A percentile compares a stretch with the other conserved stretches of the same genome.
Conservation (phyloP, 2,329 filamentous ascomycete species). For the Xylariaceae sp. region DNA sequence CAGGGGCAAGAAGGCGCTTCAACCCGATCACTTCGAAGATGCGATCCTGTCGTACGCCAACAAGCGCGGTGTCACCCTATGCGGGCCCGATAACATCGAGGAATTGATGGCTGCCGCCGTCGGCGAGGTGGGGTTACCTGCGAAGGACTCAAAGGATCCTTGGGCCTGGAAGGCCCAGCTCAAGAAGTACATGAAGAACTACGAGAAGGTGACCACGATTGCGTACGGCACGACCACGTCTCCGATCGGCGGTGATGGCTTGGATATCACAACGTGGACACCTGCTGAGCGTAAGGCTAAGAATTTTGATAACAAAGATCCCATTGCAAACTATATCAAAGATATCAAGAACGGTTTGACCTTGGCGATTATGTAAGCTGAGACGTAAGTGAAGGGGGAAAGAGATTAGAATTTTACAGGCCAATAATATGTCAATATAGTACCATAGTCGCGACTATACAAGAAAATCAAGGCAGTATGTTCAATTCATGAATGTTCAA, state of each 20-base stretch:
- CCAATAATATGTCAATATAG: too few relatives aligned
- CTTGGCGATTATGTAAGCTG: conserved; percentile 26
- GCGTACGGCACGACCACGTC: background rate
- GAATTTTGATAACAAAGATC: conserved; percentile 45
- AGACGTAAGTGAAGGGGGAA: background rate
- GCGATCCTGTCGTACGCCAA: conserved; percentile 45
- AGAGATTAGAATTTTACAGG: too few relatives aligned
- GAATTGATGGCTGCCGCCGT: conserved; percentile 31
- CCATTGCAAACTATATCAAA: conserved; percentile 41
- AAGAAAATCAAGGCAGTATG: too few relatives aligned
- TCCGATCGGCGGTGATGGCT: conserved; percentile 46
- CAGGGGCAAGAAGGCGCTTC: conserved; percentile 27
- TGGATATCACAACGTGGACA: conserved; percentile 46
- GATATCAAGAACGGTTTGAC: conserved; percentile 47
- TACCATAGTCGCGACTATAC: too few relatives aligned
- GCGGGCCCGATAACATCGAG: conserved; percentile 36
- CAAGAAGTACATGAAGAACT: conserved; percentile 33
- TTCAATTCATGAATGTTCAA: too few relatives aligned
- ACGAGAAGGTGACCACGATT: background rate
- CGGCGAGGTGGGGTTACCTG: conserved; percentile 38
- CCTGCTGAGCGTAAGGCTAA: conserved; percentile 41
- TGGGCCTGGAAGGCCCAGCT: conserved; percentile 37
- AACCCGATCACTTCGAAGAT: conserved; percentile 35
- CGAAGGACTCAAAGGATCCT: conserved; percentile 31
- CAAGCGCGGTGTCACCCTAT: conserved; percentile 42